These are phyloP conservation scores for sorghum (Sorghum bicolor) DNA, from an alignment of 176 grass and related monocot species.

Conservation along the genomic window Sorghum_bicolor_NCBIv3 NC_012879.2:59684501-59685000, in stretches of 20 bases:
- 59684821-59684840: no score
- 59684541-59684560: not conserved
- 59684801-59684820: not conserved
- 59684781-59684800: not conserved
- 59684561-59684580: not conserved
- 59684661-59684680: no score
- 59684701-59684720: not conserved
- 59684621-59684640: not conserved
- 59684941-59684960: no score
- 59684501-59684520: not conserved
- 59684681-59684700: not conserved
- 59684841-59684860: not conserved
- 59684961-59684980: no score
- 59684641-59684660: not conserved
- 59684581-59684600: not conserved
- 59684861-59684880: not conserved
- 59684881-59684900: no score
- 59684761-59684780: not conserved
- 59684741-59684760: not conserved
- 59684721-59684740: not conserved
- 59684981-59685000: no score
- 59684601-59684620: not conserved
- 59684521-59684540: not conserved
- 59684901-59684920: no score
- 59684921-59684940: no score